phyloP scores from a whole-genome alignment of 2,329 filamentous ascomycete species.

The Paramyrothecium sp. region DNA sequence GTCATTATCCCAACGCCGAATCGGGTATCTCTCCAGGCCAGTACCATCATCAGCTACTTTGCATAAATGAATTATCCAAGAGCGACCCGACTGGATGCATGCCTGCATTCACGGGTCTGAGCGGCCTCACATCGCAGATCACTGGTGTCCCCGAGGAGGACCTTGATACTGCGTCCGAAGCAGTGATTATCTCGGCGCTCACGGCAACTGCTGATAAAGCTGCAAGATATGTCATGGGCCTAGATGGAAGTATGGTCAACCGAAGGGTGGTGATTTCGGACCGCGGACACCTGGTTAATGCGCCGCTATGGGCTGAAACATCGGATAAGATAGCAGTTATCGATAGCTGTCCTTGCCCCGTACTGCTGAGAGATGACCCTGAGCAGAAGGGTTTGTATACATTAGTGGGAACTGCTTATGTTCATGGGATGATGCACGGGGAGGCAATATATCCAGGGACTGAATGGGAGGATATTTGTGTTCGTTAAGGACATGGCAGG shows the following conservation, averaged over 20 bases:
- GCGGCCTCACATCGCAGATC: not conserved
- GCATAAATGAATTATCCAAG: not conserved
- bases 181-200: not conserved
- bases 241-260: slow-evolving; percentile 4
- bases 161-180: not conserved
- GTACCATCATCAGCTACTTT: not conserved
- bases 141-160: not conserved
- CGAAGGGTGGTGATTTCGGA: not conserved
- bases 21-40: not conserved
- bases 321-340: not conserved
- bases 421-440: not conserved
- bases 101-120: not conserved
- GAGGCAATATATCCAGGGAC: slow-evolving; percentile 12
- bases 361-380: not conserved
- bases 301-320: not conserved
- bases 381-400: not conserved
- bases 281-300: not conserved
- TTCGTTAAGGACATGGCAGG: not conserved
- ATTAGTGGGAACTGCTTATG: not conserved
- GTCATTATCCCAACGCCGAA: not conserved
- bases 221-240: not conserved
- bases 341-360: slow-evolving; percentile 1
- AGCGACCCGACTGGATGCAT: not conserved
- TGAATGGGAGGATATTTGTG: not conserved
- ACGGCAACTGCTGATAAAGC: not conserved